Percentiles rank a stretch among this genome's conserved stretches.
Conservation (phyloP, 176 grass and related monocot genomes). For the Oryza meridionalis region DNA sequence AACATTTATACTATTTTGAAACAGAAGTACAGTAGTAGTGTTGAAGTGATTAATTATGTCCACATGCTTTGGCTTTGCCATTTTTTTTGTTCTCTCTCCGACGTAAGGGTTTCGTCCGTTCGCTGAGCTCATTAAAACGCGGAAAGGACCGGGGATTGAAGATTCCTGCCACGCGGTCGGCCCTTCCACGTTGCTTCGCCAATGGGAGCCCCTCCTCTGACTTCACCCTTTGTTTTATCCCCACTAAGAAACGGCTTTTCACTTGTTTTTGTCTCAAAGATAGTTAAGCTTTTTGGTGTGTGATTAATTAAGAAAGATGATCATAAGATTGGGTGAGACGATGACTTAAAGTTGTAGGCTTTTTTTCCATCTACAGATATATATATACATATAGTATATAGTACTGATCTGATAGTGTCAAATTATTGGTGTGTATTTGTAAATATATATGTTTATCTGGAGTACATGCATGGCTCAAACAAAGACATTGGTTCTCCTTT, state of each 20-base stretch:
- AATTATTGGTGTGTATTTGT: too few relatives aligned
- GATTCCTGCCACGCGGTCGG: neutral
- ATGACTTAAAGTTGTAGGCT: neutral
- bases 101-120: neutral
- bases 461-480: too few relatives aligned
- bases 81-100: neutral
- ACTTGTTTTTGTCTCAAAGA: neutral
- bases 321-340: neutral
- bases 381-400: neutral
- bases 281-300: neutral
- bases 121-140: neutral
- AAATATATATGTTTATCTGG: too few relatives aligned
- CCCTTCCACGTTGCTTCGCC: constrained; percentile 28
- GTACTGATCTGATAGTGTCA: neutral
- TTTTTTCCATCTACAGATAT: neutral
- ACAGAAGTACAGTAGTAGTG: too few relatives aligned
- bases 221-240: neutral
- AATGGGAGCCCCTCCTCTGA: neutral
- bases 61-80: neutral
- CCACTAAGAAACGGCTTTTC: neutral
- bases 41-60: too few relatives aligned
- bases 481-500: too few relatives aligned
- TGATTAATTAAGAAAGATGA: neutral
- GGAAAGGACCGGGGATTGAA: neutral
- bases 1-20: too few relatives aligned